These are phyloP conservation scores for Coemansia sp. DNA, from an alignment of 371 early-diverging fungal species.

Conservation along the genomic window DNA sequence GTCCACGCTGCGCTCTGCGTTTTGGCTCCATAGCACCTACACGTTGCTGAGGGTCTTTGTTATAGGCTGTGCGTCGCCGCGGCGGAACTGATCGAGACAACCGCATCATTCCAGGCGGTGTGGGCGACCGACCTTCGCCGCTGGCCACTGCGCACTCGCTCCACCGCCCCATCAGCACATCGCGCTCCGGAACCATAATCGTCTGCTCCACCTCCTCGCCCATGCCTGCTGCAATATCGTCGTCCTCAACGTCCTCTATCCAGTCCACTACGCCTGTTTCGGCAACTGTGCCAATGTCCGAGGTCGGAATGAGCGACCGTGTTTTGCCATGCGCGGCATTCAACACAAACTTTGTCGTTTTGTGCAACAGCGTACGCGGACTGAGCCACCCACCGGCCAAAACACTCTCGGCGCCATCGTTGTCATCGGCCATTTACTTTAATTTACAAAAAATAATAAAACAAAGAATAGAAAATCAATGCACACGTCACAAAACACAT, in stretches of 20 bases:
- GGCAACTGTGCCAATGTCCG: slow-evolving; percentile 12
- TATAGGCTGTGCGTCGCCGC: slow-evolving; percentile 14
- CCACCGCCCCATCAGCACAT: slow-evolving; percentile 33
- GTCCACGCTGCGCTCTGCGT: neutral
- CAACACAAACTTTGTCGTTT: slow-evolving; percentile 41
- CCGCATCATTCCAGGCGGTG: slow-evolving; percentile 33
- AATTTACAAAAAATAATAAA: neutral
- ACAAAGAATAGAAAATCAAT: neutral
- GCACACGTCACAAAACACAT: neutral
- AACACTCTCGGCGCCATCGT: neutral
- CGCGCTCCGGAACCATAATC: slow-evolving; percentile 27
- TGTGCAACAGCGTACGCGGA: slow-evolving; percentile 30
- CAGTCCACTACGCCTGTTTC: slow-evolving; percentile 20
- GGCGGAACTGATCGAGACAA: slow-evolving; percentile 8
- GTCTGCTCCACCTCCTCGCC: neutral
- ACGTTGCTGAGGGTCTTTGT: neutral
- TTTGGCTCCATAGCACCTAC: neutral
- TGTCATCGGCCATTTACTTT: slow-evolving; percentile 1
- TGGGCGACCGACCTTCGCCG: neutral
- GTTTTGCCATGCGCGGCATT: slow-evolving; percentile 48
- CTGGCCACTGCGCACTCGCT: neutral
- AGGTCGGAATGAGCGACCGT: slow-evolving; percentile 40
- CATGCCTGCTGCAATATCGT: neutral
- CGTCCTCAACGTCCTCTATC: neutral
- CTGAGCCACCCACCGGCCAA: slow-evolving; percentile 1